Conservation (phyloP, 1,139 yeast genomes). For the Sugiyamaella grinbergsii region DNA sequence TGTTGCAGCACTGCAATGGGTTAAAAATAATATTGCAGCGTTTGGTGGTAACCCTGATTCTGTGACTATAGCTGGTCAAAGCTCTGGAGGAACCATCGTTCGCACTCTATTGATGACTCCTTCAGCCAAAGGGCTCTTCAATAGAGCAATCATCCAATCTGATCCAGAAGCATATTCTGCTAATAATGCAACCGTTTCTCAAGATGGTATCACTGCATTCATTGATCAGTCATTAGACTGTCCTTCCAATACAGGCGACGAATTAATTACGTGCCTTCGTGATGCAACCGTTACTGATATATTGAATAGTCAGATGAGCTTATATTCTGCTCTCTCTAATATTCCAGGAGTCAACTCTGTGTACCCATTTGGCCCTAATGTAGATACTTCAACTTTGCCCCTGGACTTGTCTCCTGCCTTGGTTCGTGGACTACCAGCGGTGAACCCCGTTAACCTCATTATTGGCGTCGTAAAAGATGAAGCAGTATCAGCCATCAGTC, state of each 20-base stretch:
- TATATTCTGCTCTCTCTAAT: conserved; percentile 15
- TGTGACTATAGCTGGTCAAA: conserved; percentile 45
- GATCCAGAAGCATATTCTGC: conserved; percentile 39
- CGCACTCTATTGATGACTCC: conserved; percentile 35
- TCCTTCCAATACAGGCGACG: conserved; percentile 13
- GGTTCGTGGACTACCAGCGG: conserved; percentile 27
- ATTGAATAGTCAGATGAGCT: conserved; percentile 28
- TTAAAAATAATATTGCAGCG: conserved; percentile 39
- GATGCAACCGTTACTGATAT: conserved; percentile 26
- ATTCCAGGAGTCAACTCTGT: conserved; percentile 30
- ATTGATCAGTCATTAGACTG: conserved; percentile 29
- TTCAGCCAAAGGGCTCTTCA: conserved; percentile 32
- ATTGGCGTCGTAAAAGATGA: conserved; percentile 38
- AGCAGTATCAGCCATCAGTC: conserved; percentile 31
- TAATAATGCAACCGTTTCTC: conserved; percentile 29
- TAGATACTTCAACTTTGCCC: conserved; percentile 32
- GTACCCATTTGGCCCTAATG: conserved; percentile 38
- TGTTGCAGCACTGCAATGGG: conserved; percentile 43
- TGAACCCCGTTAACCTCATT: conserved; percentile 34
- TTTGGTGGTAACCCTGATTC: conserved; percentile 45
- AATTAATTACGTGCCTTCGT: conserved; percentile 29
- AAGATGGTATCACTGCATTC: conserved; percentile 26
- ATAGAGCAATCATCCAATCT: conserved; percentile 39
- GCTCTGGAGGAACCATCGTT: conserved; percentile 44
- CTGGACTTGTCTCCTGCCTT: conserved; percentile 31